Evolutionary conservation across 805 yeast genomes (phyloP).

Genomic region (Wickerhamomyces tratensis): DNA sequence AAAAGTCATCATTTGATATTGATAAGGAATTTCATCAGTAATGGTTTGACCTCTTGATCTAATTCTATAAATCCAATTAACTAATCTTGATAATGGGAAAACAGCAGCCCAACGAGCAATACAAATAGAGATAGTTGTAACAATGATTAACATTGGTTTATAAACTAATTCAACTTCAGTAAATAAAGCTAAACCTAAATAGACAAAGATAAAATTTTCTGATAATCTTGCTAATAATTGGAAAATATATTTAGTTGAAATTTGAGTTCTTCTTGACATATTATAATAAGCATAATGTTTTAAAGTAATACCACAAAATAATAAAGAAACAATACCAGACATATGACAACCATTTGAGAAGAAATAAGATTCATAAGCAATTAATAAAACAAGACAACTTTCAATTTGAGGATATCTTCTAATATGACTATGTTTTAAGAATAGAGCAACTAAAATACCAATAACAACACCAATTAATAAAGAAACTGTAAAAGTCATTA

Average conservation of each 20-base stretch:
- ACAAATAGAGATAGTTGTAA: slow-evolving; percentile 85
- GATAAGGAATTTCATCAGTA: slow-evolving; percentile 88
- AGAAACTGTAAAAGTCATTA: slow-evolving; percentile 89
- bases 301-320: slow-evolving; percentile 93
- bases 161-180: slow-evolving; percentile 94
- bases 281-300: slow-evolving; percentile 96
- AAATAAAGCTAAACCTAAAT: slow-evolving; percentile 86
- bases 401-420: slow-evolving; percentile 96
- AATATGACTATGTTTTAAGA: slow-evolving; percentile 85
- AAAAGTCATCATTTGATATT: slow-evolving; percentile 96
- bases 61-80: slow-evolving; percentile 69
- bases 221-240: slow-evolving; percentile 91
- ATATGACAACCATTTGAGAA: slow-evolving; percentile 98
- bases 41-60: slow-evolving; percentile 40
- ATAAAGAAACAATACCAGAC: slow-evolving; percentile 94
- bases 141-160: slow-evolving; percentile 85
- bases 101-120: slow-evolving; percentile 96
- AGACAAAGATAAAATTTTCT: slow-evolving; percentile 94
- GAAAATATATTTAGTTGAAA: slow-evolving; percentile 90
- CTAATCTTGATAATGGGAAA: slow-evolving; percentile 79
- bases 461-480: slow-evolving; percentile 80
- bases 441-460: slow-evolving; percentile 82
- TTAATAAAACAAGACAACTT: slow-evolving; percentile 80
- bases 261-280: slow-evolving; percentile 95
- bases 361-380: slow-evolving; percentile 94